These are phyloP conservation scores for Conoideocrella luteorostrata DNA, from an alignment of 2,329 filamentous ascomycete genomes.

Conservation along the genomic window DNA sequence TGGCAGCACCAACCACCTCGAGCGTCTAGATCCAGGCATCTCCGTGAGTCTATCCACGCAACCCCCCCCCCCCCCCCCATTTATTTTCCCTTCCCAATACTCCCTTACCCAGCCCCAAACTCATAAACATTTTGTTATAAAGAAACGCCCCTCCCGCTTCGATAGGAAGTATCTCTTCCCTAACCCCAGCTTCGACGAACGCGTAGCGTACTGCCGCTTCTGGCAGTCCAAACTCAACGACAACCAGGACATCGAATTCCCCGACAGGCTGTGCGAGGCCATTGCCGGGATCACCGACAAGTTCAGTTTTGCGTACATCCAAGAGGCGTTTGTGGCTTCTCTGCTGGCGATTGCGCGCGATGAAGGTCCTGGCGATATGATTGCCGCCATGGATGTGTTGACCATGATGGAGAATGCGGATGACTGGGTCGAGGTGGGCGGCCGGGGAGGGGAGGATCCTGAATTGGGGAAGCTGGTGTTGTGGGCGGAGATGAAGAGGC, in stretches of 20 bases:
- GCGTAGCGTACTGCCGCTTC: conserved; percentile 54
- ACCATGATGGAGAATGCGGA: conserved; percentile 28
- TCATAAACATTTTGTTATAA: background rate
- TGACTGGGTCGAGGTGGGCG: conserved; percentile 29
- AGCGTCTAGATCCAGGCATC: conserved; percentile 60
- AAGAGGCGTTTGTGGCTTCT: conserved; percentile 61
- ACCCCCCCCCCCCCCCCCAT: too few relatives aligned
- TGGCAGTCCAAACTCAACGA: conserved; percentile 52
- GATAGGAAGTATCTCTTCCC: conserved; percentile 62
- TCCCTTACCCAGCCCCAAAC: too few relatives aligned
- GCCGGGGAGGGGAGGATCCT: conserved; percentile 24
- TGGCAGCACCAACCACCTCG: conserved; percentile 59
- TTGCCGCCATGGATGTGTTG: conserved; percentile 8
- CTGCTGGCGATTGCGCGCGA: conserved; percentile 50
- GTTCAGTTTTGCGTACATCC: conserved; percentile 66
- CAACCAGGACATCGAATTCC: conserved; percentile 55
- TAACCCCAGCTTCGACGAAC: conserved; percentile 46
- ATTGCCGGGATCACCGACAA: conserved; percentile 55
- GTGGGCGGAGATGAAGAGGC: conserved; percentile 58
- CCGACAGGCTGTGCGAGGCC: conserved; percentile 48
- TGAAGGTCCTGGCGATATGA: conserved; percentile 5
- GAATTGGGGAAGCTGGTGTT: conserved; percentile 45
- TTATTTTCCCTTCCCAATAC: too few relatives aligned
- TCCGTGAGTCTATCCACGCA: conserved; percentile 40
- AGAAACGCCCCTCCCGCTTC: conserved; percentile 60